Conservation (phyloP, 2,329 filamentous ascomycete genomes). For the Chrysoporthe cubensis region DNA sequence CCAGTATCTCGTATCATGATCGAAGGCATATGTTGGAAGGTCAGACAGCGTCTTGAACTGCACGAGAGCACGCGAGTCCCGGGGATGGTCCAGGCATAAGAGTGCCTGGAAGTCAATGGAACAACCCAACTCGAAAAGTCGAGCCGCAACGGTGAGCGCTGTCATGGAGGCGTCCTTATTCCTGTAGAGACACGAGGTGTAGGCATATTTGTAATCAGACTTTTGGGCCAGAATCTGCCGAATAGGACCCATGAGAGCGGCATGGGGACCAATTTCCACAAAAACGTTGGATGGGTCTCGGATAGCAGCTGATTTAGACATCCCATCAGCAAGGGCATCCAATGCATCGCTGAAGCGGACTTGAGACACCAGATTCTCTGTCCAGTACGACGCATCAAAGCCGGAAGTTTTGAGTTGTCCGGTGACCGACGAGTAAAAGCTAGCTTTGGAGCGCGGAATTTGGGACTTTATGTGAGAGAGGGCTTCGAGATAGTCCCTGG, state of each 20-base stretch:
- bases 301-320: neutral
- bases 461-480: neutral
- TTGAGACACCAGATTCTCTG: slow-evolving; percentile 37
- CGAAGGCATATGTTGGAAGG: slow-evolving; percentile 27
- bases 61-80: neutral
- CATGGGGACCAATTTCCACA: slow-evolving; percentile 38
- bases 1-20: slow-evolving; percentile 22
- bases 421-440: slow-evolving; percentile 18
- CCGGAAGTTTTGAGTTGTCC: neutral
- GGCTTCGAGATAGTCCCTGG: slow-evolving; percentile 31
- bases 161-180: slow-evolving; percentile 6
- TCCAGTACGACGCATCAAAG: slow-evolving; percentile 35
- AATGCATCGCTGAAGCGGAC: slow-evolving; percentile 34
- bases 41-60: slow-evolving; percentile 16
- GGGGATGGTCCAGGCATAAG: neutral
- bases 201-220: slow-evolving; percentile 11
- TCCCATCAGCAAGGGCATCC: slow-evolving; percentile 23
- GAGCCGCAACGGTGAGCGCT: neutral
- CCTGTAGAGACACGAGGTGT: neutral
- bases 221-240: slow-evolving; percentile 29
- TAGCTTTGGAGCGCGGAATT: neutral
- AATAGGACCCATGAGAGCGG: slow-evolving; percentile 32
- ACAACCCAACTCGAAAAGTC: slow-evolving; percentile 5
- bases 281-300: slow-evolving; percentile 4
- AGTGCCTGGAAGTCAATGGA: neutral